A percentile compares a stretch with the other conserved stretches of the same genome.
Evolutionary conservation across 2,329 filamentous ascomycete genomes (phyloP).

Genomic region (Paecilomyces formosus): DNA sequence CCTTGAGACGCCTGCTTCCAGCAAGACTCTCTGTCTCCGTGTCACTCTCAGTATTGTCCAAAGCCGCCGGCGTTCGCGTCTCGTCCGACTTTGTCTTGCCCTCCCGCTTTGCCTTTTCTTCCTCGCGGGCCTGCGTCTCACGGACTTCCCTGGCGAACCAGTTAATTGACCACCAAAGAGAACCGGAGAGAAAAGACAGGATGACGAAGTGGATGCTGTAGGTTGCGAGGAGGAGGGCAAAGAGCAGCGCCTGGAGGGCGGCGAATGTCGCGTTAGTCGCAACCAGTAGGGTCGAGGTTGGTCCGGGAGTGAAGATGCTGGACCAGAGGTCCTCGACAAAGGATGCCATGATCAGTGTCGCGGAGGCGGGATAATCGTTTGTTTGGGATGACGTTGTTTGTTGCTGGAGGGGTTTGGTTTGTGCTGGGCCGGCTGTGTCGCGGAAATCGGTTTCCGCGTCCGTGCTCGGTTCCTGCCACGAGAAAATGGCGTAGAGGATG

Average conservation of each 20-base stretch:
- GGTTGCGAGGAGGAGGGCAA: conserved; percentile 69
- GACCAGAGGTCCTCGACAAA: conserved; percentile 75
- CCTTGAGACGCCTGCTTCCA: conserved; percentile 7
- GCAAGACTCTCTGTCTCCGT: conserved; percentile 33
- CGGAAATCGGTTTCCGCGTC: background rate
- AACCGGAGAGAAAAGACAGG: conserved; percentile 69
- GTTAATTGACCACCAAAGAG: conserved; percentile 90
- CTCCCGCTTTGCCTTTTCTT: conserved; percentile 38
- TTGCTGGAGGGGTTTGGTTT: background rate
- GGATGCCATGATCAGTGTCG: conserved; percentile 19
- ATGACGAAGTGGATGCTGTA: conserved; percentile 83
- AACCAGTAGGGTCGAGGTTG: conserved; percentile 77
- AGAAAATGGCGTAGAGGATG: background rate
- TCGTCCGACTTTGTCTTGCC: conserved; percentile 10
- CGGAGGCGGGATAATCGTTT: background rate
- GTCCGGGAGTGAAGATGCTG: conserved; percentile 87
- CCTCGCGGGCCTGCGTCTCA: conserved; percentile 43
- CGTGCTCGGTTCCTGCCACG: background rate
- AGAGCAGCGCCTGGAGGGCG: conserved; percentile 70
- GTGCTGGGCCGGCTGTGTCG: background rate
- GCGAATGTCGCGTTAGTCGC: conserved; percentile 89
- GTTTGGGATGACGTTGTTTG: background rate
- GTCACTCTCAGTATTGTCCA: conserved; percentile 35
- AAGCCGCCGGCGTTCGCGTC: conserved; percentile 19
- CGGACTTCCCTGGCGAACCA: conserved; percentile 76